A percentile compares a stretch with the other conserved stretches of the same genome.
These are phyloP conservation scores for Acanthamoeba quina DNA, from an alignment of 208 protist species.

Conservation along the genomic window DNA sequence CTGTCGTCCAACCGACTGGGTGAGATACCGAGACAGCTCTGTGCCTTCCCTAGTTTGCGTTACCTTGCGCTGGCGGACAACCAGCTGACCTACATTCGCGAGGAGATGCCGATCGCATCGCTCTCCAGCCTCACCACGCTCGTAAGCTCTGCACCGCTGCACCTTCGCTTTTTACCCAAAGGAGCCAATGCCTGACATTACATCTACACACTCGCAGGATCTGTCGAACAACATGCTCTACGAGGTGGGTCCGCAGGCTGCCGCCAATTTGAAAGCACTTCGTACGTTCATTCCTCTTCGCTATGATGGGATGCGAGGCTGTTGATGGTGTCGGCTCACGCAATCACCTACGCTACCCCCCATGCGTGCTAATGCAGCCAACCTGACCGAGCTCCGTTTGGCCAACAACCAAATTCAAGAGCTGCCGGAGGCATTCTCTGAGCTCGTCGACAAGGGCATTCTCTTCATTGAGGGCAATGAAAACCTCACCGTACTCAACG, in stretches of 20 bases:
- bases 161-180: too few species aligned
- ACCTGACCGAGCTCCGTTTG: conserved; percentile 31
- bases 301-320: too few species aligned
- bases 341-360: background rate
- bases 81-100: conserved; percentile 49
- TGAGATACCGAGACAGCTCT: conserved; percentile 58
- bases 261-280: background rate
- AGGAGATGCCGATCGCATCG: conserved; percentile 24
- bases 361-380: background rate
- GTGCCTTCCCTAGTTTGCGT: background rate
- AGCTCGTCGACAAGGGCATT: background rate
- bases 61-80: conserved; percentile 43
- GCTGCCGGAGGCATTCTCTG: conserved; percentile 2
- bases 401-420: conserved; percentile 7
- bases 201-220: background rate
- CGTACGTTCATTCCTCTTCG: background rate
- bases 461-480: conserved; percentile 11
- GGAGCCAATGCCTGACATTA: too few species aligned
- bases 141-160: background rate
- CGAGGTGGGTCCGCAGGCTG: conserved; percentile 42
- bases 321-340: background rate
- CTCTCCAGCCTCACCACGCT: conserved; percentile 21
- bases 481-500: background rate
- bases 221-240: conserved; percentile 54
- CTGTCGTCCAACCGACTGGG: conserved; percentile 24